Base-by-base conservation (phyloP, 139 green algal species). In the Parachlorella kessleri region DNA sequence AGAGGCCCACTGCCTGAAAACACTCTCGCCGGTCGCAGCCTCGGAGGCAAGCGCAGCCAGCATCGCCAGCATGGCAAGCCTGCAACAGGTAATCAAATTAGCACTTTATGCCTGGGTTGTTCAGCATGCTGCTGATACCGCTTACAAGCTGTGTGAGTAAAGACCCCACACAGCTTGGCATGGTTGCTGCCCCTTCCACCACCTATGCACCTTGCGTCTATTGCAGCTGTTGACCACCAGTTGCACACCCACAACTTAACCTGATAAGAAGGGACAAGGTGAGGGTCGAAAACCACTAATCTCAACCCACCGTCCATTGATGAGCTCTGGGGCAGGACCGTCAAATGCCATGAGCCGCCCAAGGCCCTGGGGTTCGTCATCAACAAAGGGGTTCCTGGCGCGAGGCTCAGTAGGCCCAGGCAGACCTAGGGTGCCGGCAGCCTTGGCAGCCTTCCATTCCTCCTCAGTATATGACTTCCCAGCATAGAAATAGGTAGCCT, bases 21-120 rank as follows among this genome's bases (percentile, higher is more conserved):
- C 77, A 36, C 39, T 74, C 77, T 89, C 75, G 35, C 83, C 82
- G 14, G 77, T 83, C 24, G 74, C 63, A 4, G 88, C 32, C 88
- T 94, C 90, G 37, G 82, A 86, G 28, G 65, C 84, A 32, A 94
- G 30, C 3, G 85, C 88, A 37, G 84, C 77, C 1, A 91, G 74
- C 26, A 94, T 84, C 66, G 85, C 90, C 30, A 94, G 81, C 88
- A 92, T 94, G 41, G 88, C 85, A 26, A 94, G 79, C 33, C 90
- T 68, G 78, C 38, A 78, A 18, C 21, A 14, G 21, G 48, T 18
- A 59, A 59, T 28, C 14, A 59, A 59, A 18, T 18, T 59, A 59
- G 48, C 21, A 18, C 48, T 59, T 59, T 28, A 59, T 18, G 0
- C 14, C 21, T 1, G 48, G 0, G 48, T 59, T 14, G 0, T 59